Conservation (phyloP, 768 basidiomycete species). For the Auriscalpium orientale region DNA sequence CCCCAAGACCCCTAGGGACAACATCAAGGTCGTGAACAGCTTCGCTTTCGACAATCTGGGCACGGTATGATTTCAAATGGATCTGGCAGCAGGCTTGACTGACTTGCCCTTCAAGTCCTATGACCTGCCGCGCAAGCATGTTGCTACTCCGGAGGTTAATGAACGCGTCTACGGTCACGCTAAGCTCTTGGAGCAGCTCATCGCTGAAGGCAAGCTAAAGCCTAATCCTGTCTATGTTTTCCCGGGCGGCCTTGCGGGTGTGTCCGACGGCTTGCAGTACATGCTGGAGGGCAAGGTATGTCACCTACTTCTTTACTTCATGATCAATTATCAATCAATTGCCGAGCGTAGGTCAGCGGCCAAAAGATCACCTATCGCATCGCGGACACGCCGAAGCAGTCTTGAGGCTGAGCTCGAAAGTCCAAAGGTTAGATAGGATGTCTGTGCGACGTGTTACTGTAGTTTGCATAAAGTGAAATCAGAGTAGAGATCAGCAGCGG, state of each 20-base stretch:
- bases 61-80: background rate
- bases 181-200: background rate
- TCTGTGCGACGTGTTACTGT: background rate
- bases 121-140: background rate
- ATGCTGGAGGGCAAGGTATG: background rate
- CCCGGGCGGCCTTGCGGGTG: background rate
- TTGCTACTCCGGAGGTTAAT: background rate
- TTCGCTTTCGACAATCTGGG: background rate
- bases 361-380: constrained; percentile 3
- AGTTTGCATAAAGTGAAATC: background rate
- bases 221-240: background rate
- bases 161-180: background rate
- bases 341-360: background rate
- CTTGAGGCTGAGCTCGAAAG: too few relatives aligned
- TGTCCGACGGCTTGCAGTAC: background rate
- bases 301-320: background rate
- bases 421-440: too few relatives aligned
- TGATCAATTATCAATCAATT: too few relatives aligned
- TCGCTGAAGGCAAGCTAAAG: background rate
- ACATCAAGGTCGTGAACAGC: background rate
- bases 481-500: background rate
- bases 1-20: background rate
- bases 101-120: background rate
- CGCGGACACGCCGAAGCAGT: constrained; percentile 1
- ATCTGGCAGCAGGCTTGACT: background rate